These are phyloP conservation scores for Cystofilobasidium bisporidii DNA, from an alignment of 768 basidiomycete species.

Conservation along the genomic window DNA sequence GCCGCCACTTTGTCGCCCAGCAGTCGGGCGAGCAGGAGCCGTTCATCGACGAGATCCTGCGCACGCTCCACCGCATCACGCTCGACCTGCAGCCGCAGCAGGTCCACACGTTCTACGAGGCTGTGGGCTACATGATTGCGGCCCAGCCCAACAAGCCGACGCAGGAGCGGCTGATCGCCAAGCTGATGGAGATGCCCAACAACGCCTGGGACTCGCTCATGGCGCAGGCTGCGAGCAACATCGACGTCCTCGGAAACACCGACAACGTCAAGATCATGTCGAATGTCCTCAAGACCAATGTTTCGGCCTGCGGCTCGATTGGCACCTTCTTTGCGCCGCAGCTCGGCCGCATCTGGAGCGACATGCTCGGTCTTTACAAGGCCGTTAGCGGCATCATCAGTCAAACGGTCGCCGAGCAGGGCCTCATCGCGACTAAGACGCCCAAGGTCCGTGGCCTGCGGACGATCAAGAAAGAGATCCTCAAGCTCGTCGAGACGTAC, in stretches of 20 bases:
- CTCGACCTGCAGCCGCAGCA: constrained; percentile 89
- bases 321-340: constrained; percentile 97
- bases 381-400: constrained; percentile 95
- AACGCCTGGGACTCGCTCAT: constrained; percentile 97
- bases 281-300: constrained; percentile 97
- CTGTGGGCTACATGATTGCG: constrained; percentile 98
- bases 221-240: constrained; percentile 83
- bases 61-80: constrained; percentile 83
- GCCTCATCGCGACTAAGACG: constrained; percentile 85
- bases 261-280: constrained; percentile 96
- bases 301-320: constrained; percentile 92
- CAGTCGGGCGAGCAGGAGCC: constrained; percentile 95
- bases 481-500: constrained; percentile 95
- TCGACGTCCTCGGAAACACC: constrained; percentile 77
- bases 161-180: constrained; percentile 87
- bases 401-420: constrained; percentile 78
- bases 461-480: constrained; percentile 96
- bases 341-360: constrained; percentile 86
- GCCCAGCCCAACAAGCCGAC: constrained; percentile 96
- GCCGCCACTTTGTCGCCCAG: constrained; percentile 96
- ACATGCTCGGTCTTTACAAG: constrained; percentile 96
- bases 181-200: constrained; percentile 94
- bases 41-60: constrained; percentile 93
- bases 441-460: constrained; percentile 88
- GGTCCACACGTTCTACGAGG: constrained; percentile 98